Evolutionary conservation across 306 rosid genomes (phyloP).

Genomic region (Acacia confusa): DNA sequence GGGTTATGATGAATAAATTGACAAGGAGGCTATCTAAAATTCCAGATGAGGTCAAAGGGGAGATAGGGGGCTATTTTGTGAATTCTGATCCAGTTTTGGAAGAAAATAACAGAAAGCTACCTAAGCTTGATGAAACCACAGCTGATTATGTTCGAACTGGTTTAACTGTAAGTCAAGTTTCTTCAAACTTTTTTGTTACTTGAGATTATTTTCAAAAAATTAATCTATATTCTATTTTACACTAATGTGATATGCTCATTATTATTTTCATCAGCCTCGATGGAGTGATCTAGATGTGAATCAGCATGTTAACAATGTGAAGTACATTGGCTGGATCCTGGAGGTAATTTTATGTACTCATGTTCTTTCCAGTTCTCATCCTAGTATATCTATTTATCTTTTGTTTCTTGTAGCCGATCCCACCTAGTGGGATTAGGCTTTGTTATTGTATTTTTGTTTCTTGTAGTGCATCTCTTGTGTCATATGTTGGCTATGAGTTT

Average conservation of each 20-base stretch:
- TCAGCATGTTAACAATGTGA: conserved; percentile 98
- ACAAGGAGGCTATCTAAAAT: conserved; percentile 89
- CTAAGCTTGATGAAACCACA: conserved; percentile 67
- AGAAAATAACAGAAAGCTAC: conserved; percentile 77
- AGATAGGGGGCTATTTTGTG: conserved; percentile 70
- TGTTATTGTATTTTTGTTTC: background rate
- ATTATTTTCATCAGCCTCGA: conserved; percentile 63
- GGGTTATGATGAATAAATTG: conserved; percentile 97
- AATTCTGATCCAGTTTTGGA: conserved; percentile 66
- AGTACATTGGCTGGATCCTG: conserved; percentile 96
- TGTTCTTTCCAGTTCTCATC: background rate
- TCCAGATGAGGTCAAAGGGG: conserved; percentile 83
- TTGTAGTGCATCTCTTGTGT: background rate
- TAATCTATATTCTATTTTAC: background rate
- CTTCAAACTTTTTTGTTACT: background rate
- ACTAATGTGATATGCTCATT: background rate
- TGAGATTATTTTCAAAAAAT: background rate
- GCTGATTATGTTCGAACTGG: conserved; percentile 66
- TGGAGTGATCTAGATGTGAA: conserved; percentile 95
- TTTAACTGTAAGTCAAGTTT: conserved; percentile 58
- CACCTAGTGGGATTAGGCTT: too few relatives aligned
- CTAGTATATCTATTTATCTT: background rate
- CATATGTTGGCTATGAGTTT: background rate
- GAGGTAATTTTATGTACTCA: conserved; percentile 58
- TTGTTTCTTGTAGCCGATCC: background rate